Evolutionary conservation across 345 rosid species (phyloP).

Genomic region (Camelina sativa): DNA sequence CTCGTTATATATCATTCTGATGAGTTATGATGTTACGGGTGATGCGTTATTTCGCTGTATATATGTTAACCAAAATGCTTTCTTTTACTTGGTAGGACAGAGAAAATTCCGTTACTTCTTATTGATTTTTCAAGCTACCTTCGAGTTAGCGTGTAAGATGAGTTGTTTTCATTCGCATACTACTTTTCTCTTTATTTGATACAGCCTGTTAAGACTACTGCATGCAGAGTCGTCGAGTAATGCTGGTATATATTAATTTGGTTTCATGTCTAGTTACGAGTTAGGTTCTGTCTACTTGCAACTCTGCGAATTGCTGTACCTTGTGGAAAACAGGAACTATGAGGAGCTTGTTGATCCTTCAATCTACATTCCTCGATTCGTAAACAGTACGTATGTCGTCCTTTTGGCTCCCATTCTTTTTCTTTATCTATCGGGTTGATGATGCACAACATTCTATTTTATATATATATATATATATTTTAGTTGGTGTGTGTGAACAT

Average conservation of each 20-base stretch:
- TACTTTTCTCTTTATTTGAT: conserved; percentile 10
- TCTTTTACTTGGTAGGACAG: conserved; percentile 62
- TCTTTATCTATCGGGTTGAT: conserved; percentile 7
- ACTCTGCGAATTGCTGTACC: conserved; percentile 70
- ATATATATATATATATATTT: neutral
- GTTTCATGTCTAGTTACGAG: conserved; percentile 66
- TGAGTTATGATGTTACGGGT: neutral
- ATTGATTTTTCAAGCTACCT: conserved; percentile 85
- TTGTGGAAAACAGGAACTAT: conserved; percentile 56
- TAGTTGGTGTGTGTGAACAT: conserved; percentile 16
- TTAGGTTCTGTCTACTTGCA: conserved; percentile 91
- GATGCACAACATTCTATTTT: neutral
- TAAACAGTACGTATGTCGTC: conserved; percentile 59
- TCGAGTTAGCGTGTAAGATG: conserved; percentile 74
- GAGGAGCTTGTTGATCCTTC: conserved; percentile 85
- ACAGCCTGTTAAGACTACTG: neutral
- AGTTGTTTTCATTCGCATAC: conserved; percentile 9
- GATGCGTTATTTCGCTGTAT: conserved; percentile 6
- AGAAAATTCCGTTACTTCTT: conserved; percentile 65
- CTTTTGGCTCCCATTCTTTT: conserved; percentile 19
- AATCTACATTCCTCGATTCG: conserved; percentile 73
- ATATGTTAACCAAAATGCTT: conserved; percentile 14
- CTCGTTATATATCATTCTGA: neutral
- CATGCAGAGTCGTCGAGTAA: conserved; percentile 3
- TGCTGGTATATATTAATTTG: neutral